Evolutionary conservation across 2,329 filamentous ascomycete species (phyloP), one percentile per base, ranked within the genome.

Genomic region (Diaporthe batatas): DNA sequence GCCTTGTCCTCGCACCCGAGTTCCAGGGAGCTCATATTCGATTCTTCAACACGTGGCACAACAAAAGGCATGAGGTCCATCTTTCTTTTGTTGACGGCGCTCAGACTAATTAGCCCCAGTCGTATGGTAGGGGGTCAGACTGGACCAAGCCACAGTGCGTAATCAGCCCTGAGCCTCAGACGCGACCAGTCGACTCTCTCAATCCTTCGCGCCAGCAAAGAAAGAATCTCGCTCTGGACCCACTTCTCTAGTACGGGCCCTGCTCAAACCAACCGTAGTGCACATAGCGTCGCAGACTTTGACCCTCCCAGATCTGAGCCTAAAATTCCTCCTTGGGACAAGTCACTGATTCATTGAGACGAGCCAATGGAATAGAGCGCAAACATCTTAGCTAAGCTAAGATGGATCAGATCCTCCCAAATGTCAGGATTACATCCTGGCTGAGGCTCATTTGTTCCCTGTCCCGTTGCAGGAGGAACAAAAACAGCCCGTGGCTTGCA

Each of bases 91-190:
- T 67, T 6, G 44, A 53, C 32, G 21, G 14, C 21, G n/a, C 25
- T 67, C 47, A 47, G 47, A 14, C 34, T 2, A 29, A 29, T 29
- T 39, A 29, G 47, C 7, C 47, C 62, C 62, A 34, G 2, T 39
- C 14, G n/a, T 14, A 16, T 14, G 6, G 39, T 25, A 59, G 32
- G 47, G 11, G 47, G 51, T 34, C 12, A 42, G 39, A n/a, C n/a
- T n/a, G n/a, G n/a, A n/a, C 62, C 62, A 67, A 67, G 62, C 62
- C 62, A 67, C 62, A 67, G 29, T 39, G n/a, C 62, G 62, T 67
- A 67, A 53, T 51, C 62, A 21, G 8, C n/a, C 29, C 16, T 23
- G 21, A 12, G 8, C 14, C 32, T 18, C 18, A 14, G 18, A n/a
- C 29, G n/a, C 44, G 44, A 42, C 39, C 39, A 42, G 12, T 42